Conservation (phyloP, 192 early-diverging fungal species). For the Backusella sp. region DNA sequence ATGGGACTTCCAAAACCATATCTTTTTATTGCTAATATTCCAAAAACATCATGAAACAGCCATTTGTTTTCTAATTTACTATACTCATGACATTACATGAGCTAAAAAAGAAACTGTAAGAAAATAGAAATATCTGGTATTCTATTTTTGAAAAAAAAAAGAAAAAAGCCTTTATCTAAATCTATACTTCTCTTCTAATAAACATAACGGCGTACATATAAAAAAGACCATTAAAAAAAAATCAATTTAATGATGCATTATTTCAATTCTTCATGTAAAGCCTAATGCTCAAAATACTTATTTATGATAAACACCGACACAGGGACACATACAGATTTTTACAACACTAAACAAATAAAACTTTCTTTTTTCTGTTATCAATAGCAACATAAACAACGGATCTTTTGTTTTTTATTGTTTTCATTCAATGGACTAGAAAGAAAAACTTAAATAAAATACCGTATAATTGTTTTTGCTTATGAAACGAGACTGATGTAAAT, state of each 20-base stretch:
- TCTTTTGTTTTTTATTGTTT: neutral
- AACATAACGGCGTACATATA: neutral
- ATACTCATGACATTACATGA: neutral
- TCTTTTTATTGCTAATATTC: neutral
- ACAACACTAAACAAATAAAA: neutral
- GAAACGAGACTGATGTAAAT: neutral
- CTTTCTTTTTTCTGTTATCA: neutral
- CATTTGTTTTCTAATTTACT: neutral
- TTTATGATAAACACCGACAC: conserved; percentile 4
- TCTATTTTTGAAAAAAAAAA: neutral
- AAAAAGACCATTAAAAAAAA: neutral
- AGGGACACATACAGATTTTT: neutral
- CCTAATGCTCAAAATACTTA: neutral
- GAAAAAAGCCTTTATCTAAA: neutral
- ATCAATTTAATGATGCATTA: neutral
- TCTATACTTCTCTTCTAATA: neutral
- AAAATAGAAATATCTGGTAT: neutral
- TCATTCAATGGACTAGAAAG: neutral
- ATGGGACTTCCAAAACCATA: neutral
- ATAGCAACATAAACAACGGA: neutral
- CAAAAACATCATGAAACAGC: neutral
- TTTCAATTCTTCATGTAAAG: conserved; percentile 6
- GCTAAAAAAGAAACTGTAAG: neutral
- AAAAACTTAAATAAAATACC: neutral
- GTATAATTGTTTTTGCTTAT: neutral